phyloP scores from a whole-genome alignment of 2,329 filamentous ascomycete species.

The Phialophora verrucosa region DNA sequence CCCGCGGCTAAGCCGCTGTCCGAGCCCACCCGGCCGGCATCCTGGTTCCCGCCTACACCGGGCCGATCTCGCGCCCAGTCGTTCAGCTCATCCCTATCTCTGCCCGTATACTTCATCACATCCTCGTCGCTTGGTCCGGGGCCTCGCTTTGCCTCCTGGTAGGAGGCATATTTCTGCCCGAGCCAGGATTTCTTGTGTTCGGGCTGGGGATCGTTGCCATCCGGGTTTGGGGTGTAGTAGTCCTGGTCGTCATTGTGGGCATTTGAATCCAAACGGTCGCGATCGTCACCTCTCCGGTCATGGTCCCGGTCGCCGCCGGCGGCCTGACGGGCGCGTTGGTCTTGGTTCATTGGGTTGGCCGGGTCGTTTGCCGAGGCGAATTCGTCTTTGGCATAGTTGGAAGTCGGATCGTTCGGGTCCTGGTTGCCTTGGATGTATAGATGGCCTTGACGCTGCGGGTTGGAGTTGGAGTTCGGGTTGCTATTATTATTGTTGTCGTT shows the following conservation, averaged over 20 bases:
- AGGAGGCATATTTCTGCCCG: constrained; percentile 31
- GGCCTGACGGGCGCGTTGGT: background rate
- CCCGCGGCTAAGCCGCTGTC: constrained; percentile 6
- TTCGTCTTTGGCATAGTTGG: constrained; percentile 25
- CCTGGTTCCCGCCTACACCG: constrained; percentile 29
- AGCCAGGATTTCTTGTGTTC: constrained; percentile 31
- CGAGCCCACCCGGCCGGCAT: constrained; percentile 14
- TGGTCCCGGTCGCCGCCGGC: background rate
- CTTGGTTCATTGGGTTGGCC: constrained; percentile 25
- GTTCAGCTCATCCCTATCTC: constrained; percentile 27
- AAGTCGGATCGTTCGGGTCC: constrained; percentile 32
- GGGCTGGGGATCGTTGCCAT: background rate
- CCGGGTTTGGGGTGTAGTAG: background rate
- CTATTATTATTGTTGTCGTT: background rate
- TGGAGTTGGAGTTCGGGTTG: background rate
- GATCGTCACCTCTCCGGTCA: background rate
- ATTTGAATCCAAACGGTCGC: background rate
- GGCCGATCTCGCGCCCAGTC: constrained; percentile 24
- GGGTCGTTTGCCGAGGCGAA: constrained; percentile 35
- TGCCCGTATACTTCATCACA: constrained; percentile 36
- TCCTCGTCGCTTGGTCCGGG: constrained; percentile 31
- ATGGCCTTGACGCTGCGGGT: background rate
- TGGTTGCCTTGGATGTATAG: background rate
- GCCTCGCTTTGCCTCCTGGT: constrained; percentile 25
- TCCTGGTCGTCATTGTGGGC: background rate